Conservation (phyloP, 257 asterid genomes). For the Nicotiana otophora region DNA sequence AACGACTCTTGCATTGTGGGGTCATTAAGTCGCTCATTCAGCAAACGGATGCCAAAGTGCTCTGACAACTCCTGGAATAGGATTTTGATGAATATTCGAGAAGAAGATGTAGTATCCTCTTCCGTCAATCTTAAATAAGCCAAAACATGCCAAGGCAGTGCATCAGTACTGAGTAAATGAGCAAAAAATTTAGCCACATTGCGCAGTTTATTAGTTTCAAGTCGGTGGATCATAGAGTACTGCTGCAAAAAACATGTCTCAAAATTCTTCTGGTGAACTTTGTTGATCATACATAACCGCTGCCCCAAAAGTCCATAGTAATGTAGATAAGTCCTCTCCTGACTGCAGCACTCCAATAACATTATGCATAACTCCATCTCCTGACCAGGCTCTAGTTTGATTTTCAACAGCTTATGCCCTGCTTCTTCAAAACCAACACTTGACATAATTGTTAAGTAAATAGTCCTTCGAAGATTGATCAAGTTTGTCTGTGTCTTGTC, state of each 20-base stretch:
- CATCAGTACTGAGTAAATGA: slow-evolving; percentile 78
- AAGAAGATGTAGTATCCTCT: slow-evolving; percentile 94
- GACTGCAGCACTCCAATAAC: slow-evolving; percentile 98
- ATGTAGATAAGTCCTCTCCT: slow-evolving; percentile 90
- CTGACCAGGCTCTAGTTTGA: slow-evolving; percentile 94
- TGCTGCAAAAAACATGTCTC: slow-evolving; percentile 82
- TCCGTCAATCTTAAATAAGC: slow-evolving; percentile 83
- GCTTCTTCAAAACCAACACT: slow-evolving; percentile 98
- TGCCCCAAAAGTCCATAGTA: slow-evolving; percentile 91
- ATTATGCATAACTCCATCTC: slow-evolving; percentile 94
- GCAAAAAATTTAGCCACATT: slow-evolving; percentile 93
- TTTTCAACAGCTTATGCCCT: slow-evolving; percentile 78
- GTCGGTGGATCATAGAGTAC: slow-evolving; percentile 87
- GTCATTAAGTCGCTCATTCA: slow-evolving; percentile 72
- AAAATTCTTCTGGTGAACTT: slow-evolving; percentile 73
- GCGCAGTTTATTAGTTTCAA: slow-evolving; percentile 82
- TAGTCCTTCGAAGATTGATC: slow-evolving; percentile 83
- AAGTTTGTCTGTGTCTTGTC: slow-evolving; percentile 92
- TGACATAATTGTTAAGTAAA: slow-evolving; percentile 89
- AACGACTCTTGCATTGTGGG: slow-evolving; percentile 75
- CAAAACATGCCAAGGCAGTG: slow-evolving; percentile 81
- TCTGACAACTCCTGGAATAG: slow-evolving; percentile 94
- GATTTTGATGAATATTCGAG: slow-evolving; percentile 90
- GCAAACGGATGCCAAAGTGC: slow-evolving; percentile 76
- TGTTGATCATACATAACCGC: slow-evolving; percentile 86